Base-by-base conservation (phyloP, 371 early-diverging fungal genomes). In the Paraphysoderma sedebokerense region DNA sequence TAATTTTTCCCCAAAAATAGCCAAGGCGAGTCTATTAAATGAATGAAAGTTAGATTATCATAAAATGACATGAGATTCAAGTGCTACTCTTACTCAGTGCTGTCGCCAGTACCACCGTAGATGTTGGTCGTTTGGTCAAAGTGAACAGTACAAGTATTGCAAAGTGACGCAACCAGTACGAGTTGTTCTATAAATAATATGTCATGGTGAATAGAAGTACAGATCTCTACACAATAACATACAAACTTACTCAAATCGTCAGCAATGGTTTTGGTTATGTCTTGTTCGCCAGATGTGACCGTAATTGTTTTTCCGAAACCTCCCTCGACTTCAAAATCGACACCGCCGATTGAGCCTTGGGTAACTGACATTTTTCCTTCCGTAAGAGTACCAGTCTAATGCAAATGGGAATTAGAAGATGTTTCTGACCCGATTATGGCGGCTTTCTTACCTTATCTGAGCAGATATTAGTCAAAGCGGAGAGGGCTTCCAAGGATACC, bases 341-440 rank as follows among this genome's bases (percentile, higher is more conserved):
- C 17, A n/a, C 27, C 48, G 0, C 29, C 15, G 0, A 47, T 17
- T 26, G 32, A 44, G 28, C 48, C 48, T 5, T 38, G 23, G 27
- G 30, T 37, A 0, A 9, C 23, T 20, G 33, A 24, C 87, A 85
- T 85, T 11, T 87, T 87, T 49, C 92, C 92, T 64, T 89, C 85
- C 1, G 93, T 92, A 41, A 96, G 62, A 0, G 95, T 93, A 26
- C 95, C 93, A 0, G 92, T 63, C 36, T n/a, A n/a, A n/a, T n/a
- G n/a, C n/a, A n/a, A n/a, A n/a, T n/a, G n/a, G n/a, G n/a, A n/a
- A n/a, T n/a, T n/a, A n/a, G n/a, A n/a, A n/a, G n/a, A n/a, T n/a
- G n/a, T n/a, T n/a, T n/a, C n/a, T n/a, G n/a, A n/a, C n/a, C n/a
- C n/a, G n/a, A n/a, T n/a, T n/a, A n/a, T n/a, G n/a, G n/a, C n/a